Conservation (phyloP, 2,329 filamentous ascomycete genomes). For the Ophiostoma fasciatum region DNA sequence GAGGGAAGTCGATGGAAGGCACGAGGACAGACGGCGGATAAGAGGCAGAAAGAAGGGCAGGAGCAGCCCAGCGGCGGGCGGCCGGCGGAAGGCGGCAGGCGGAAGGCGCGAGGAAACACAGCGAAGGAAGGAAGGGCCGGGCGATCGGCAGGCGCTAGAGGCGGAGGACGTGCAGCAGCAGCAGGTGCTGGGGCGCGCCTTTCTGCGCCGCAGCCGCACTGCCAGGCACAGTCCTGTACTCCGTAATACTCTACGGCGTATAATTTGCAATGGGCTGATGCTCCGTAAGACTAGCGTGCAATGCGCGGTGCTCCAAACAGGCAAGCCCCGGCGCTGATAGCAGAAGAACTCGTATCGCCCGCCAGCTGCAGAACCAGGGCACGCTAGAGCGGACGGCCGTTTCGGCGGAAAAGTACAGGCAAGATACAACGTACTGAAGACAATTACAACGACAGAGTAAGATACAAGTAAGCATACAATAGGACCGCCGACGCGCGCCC, state of each 20-base stretch:
- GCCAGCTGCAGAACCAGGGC: no score
- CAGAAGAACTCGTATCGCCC: not conserved
- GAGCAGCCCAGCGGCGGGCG: no score
- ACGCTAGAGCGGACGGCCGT: no score
- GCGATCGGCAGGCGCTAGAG: not conserved
- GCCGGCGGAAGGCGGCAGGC: not conserved
- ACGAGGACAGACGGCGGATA: not conserved
- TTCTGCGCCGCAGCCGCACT: no score
- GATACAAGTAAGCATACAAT: no score
- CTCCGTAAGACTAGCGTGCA: not conserved
- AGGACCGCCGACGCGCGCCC: no score
- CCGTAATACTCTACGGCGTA: no score
- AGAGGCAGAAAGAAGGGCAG: not conserved
- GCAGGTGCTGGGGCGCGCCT: not conserved
- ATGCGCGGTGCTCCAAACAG: conserved; percentile 2
- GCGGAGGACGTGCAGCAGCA: not conserved
- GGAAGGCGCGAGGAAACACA: not conserved
- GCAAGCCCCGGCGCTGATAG: not conserved
- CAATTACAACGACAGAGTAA: no score
- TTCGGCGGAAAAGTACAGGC: no score
- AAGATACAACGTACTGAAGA: no score
- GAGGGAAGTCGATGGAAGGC: not conserved
- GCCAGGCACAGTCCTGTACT: no score
- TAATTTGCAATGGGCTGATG: no score
- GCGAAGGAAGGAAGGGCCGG: not conserved